Conservation (phyloP, 2,329 filamentous ascomycete species). For the Sporothrix variecibatus region DNA sequence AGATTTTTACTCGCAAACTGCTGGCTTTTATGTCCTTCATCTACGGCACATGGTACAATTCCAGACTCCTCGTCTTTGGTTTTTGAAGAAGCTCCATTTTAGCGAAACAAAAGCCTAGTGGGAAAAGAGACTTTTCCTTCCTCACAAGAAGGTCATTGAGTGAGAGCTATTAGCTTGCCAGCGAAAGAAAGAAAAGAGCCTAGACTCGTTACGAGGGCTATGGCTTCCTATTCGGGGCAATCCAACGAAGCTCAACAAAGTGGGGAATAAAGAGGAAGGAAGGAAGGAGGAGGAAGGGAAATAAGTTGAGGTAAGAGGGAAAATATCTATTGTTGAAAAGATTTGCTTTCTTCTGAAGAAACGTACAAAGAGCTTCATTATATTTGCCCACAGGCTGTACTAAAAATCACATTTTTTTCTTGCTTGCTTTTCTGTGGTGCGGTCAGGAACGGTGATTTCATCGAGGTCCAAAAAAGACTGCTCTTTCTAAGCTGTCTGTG, state of each 20-base stretch:
- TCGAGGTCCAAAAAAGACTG: background rate
- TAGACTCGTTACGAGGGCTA: constrained; percentile 7
- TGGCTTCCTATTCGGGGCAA: background rate
- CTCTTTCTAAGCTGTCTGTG: background rate
- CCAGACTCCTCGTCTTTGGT: background rate
- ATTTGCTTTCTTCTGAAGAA: too few relatives aligned
- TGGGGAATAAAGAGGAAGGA: background rate
- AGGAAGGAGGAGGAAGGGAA: background rate
- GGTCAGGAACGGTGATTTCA: constrained; percentile 14
- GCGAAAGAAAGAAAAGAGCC: background rate
- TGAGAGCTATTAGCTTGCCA: background rate
- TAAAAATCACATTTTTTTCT: background rate
- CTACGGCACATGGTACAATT: background rate
- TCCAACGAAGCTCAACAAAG: background rate
- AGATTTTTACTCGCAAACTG: background rate
- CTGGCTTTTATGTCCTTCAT: background rate
- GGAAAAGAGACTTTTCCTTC: background rate
- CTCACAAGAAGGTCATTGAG: background rate
- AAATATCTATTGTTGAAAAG: background rate
- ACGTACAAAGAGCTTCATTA: background rate
- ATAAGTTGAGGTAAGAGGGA: too few relatives aligned
- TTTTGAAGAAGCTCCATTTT: background rate
- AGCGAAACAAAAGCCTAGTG: constrained; percentile 1
- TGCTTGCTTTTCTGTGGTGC: background rate
- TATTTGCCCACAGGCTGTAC: background rate